phyloP scores from a whole-genome alignment of 2,329 filamentous ascomycete genomes.

The Ophiostoma sp. region DNA sequence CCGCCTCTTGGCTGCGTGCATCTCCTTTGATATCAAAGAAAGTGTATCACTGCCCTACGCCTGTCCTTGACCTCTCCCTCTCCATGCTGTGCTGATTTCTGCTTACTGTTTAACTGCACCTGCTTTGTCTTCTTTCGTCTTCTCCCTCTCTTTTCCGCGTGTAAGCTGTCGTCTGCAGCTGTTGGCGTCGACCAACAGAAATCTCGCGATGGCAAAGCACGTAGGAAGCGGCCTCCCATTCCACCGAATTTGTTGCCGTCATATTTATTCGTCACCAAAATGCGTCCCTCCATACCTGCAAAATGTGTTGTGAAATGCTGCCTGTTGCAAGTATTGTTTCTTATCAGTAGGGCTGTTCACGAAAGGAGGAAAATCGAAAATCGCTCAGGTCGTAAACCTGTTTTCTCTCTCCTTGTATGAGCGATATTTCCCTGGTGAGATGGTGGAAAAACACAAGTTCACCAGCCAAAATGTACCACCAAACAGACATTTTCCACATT shows the following conservation, averaged over 20 bases:
- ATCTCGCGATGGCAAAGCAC: background rate
- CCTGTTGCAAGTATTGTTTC: background rate
- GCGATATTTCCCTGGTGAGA: slow-evolving; percentile 3
- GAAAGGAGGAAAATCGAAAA: background rate
- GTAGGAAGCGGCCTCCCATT: background rate
- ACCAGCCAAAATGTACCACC: too few species aligned
- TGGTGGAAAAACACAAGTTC: background rate
- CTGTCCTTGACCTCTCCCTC: background rate
- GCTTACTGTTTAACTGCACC: too few species aligned
- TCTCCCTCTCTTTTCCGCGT: background rate
- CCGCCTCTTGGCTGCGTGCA: background rate
- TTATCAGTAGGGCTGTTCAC: background rate
- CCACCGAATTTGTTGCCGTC: slow-evolving; percentile 4
- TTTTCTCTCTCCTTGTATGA: background rate
- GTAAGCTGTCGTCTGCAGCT: background rate
- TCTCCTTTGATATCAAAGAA: too few species aligned
- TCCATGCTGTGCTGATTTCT: too few species aligned
- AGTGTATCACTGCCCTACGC: too few species aligned
- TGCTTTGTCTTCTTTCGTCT: background rate
- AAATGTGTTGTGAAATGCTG: background rate
- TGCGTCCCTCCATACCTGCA: background rate
- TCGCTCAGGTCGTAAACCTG: slow-evolving; percentile 10
- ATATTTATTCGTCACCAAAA: background rate
- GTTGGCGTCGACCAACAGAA: background rate
- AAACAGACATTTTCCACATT: slow-evolving; percentile 10